Evolutionary conservation across 495 filamentous ascomycete genomes (phyloP).

Genomic region (Aspergillus panamensis): DNA sequence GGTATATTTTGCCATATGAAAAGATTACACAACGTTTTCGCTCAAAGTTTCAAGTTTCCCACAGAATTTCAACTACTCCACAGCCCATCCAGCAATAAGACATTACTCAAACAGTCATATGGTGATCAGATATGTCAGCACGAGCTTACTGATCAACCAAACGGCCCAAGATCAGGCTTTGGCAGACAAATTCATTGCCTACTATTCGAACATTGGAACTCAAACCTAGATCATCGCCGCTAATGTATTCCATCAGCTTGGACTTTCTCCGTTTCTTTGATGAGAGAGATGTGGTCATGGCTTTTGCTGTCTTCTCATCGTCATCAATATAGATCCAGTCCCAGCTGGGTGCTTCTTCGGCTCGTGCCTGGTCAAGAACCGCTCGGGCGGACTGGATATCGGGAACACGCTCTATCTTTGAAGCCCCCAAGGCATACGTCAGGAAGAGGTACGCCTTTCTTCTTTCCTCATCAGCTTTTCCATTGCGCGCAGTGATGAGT

Average conservation of each 20-base stretch:
- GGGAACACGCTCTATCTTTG: conserved; percentile 57
- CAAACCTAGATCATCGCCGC: conserved; percentile 24
- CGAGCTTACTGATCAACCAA: conserved; percentile 57
- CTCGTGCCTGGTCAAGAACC: conserved; percentile 47
- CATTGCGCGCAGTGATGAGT: conserved; percentile 65
- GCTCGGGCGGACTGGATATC: conserved; percentile 58
- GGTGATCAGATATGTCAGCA: not conserved
- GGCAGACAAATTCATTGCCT: conserved; percentile 83
- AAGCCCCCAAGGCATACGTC: conserved; percentile 72
- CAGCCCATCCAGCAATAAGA: not conserved
- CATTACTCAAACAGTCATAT: not conserved
- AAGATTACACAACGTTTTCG: not conserved
- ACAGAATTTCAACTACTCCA: not conserved
- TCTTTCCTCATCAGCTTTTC: conserved; percentile 56
- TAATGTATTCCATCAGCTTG: conserved; percentile 46
- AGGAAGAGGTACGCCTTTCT: conserved; percentile 67
- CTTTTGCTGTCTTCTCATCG: conserved; percentile 45
- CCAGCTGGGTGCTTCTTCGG: conserved; percentile 46
- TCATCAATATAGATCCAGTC: conserved; percentile 80
- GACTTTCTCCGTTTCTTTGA: conserved; percentile 52
- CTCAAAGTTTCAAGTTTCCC: not conserved
- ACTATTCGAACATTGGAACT: conserved; percentile 57
- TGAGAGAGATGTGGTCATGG: conserved; percentile 34
- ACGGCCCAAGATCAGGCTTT: conserved; percentile 85
- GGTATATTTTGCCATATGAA: conserved; percentile 15